A percentile compares a stretch with the other conserved stretches of the same genome.
These are phyloP conservation scores for Dicorynia guianensis DNA, from an alignment of 306 rosid species.

Conservation along the genomic window DNA sequence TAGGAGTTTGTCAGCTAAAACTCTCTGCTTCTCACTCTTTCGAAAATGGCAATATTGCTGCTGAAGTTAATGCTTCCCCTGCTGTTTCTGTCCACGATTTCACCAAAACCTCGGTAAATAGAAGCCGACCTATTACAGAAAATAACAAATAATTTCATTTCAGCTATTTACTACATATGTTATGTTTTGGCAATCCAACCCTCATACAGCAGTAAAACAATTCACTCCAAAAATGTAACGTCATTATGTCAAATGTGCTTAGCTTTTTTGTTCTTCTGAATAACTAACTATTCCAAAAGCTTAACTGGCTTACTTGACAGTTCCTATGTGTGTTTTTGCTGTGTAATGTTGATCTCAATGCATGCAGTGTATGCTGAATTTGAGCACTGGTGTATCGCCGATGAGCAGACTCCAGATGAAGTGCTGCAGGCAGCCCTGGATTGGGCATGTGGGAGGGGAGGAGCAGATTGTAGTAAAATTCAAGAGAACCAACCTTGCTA, in stretches of 20 bases:
- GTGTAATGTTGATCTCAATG: background rate
- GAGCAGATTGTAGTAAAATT: slow-evolving; percentile 77
- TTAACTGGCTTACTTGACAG: too few relatives aligned
- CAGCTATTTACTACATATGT: background rate
- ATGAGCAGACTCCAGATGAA: slow-evolving; percentile 67
- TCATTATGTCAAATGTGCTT: background rate
- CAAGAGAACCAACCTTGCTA: slow-evolving; percentile 70
- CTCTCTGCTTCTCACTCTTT: slow-evolving; percentile 42
- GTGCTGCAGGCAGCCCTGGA: slow-evolving; percentile 77
- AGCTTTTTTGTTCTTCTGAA: background rate
- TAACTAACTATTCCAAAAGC: too few relatives aligned
- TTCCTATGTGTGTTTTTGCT: background rate
- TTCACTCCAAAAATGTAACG: background rate
- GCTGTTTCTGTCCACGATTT: slow-evolving; percentile 54
- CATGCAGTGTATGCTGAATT: slow-evolving; percentile 51
- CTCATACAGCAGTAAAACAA: background rate
- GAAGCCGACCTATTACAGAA: slow-evolving; percentile 7
- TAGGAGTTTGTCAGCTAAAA: slow-evolving; percentile 23
- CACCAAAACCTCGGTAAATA: slow-evolving; percentile 65
- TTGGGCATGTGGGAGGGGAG: slow-evolving; percentile 87
- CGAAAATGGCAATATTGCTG: slow-evolving; percentile 52
- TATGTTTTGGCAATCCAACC: background rate
- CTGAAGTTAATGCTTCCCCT: slow-evolving; percentile 50
- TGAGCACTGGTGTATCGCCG: slow-evolving; percentile 87
- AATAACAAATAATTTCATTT: background rate